phyloP scores from a whole-genome alignment of 228 moss, liverwort and hornwort species.

The Sphagnum magellanicum region DNA sequence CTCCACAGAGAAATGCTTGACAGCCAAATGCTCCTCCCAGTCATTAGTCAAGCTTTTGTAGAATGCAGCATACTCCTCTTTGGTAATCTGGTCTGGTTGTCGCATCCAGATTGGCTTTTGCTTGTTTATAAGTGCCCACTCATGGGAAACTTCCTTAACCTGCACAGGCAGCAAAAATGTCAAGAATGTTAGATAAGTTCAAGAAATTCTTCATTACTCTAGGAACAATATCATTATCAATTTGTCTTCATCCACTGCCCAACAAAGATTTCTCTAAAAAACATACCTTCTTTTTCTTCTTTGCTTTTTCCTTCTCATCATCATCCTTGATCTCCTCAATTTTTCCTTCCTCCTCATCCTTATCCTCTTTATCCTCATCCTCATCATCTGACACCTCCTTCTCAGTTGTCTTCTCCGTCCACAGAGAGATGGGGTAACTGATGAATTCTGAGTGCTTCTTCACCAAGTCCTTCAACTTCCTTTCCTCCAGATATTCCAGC shows the following conservation, averaged over 20 bases:
- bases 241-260: too few species aligned
- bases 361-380: constrained; percentile 36
- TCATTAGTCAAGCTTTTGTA: constrained; percentile 78
- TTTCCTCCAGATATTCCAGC: constrained; percentile 68
- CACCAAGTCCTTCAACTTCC: constrained; percentile 58
- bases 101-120: constrained; percentile 80
- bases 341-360: constrained; percentile 41
- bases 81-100: constrained; percentile 62
- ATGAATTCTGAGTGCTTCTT: constrained; percentile 85
- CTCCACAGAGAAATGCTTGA: constrained; percentile 58
- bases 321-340: constrained; percentile 47
- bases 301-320: constrained; percentile 30
- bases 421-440: constrained; percentile 67
- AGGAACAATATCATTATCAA: too few species aligned
- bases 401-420: constrained; percentile 56
- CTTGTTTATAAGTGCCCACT: constrained; percentile 67
- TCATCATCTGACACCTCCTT: constrained; percentile 75
- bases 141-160: constrained; percentile 59
- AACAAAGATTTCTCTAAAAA: too few species aligned
- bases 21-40: constrained; percentile 62
- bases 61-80: constrained; percentile 68
- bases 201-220: too few species aligned
- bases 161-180: not conserved
- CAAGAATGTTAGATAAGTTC: not conserved
- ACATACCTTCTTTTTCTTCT: constrained; percentile 34